These are phyloP conservation scores for Amaranthus tricolor DNA, from an alignment of 179 eudicot species.

Conservation along the genomic window DNA sequence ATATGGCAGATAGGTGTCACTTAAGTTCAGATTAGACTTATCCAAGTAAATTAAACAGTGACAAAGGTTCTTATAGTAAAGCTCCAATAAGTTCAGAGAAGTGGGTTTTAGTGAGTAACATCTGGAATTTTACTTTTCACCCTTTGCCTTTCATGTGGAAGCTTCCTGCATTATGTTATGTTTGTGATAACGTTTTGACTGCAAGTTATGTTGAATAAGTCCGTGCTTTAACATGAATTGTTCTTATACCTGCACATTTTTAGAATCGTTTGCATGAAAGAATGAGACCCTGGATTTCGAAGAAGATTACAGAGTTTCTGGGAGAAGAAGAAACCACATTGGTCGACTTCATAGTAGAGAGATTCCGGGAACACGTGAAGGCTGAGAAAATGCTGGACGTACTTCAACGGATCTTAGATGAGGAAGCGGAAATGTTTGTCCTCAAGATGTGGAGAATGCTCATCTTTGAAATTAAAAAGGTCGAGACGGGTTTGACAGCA, in stretches of 20 bases:
- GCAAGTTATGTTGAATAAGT: neutral
- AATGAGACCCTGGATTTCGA: conserved; percentile 96
- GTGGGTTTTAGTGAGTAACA: too few relatives aligned
- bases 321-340: conserved; percentile 90
- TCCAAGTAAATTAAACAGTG: too few relatives aligned
- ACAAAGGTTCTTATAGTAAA: too few relatives aligned
- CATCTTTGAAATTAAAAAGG: conserved; percentile 84
- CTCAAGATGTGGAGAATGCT: conserved; percentile 99
- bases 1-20: too few relatives aligned
- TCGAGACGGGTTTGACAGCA: conserved; percentile 74
- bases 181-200: too few relatives aligned
- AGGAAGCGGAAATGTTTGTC: conserved; percentile 99
- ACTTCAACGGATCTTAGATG: conserved; percentile 82
- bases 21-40: too few relatives aligned
- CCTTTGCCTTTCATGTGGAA: neutral
- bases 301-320: conserved; percentile 85
- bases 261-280: conserved; percentile 84
- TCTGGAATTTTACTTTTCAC: too few relatives aligned
- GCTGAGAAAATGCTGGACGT: conserved; percentile 80
- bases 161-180: too few relatives aligned
- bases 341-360: conserved; percentile 85
- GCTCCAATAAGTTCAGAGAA: too few relatives aligned
- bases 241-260: neutral
- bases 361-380: conserved; percentile 65
- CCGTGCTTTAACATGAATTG: neutral